Evolutionary conservation across 331 rosid genomes (phyloP).

Genomic region (Quercus phellos): DNA sequence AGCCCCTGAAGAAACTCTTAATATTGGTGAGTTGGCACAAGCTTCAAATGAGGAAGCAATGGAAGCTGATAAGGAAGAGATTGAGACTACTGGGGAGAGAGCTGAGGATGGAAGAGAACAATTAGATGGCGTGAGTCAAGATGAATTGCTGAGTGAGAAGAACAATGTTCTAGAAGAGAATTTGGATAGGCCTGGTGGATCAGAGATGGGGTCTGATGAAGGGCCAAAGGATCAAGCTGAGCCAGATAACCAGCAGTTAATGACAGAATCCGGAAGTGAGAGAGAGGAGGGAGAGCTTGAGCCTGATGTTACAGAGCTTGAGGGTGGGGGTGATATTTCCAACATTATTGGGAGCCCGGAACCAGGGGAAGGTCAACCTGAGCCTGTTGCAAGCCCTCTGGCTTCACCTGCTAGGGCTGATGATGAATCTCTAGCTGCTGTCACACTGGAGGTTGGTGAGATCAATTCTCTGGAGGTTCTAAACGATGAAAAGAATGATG

Average conservation of each 20-base stretch:
- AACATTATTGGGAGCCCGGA: constrained; percentile 42
- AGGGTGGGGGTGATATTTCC: constrained; percentile 43
- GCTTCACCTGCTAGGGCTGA: constrained; percentile 60
- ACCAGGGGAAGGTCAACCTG: constrained; percentile 54
- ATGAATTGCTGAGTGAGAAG: constrained; percentile 49
- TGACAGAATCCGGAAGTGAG: constrained; percentile 42
- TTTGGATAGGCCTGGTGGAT: constrained; percentile 46
- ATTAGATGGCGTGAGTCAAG: constrained; percentile 39
- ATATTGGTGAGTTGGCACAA: constrained; percentile 51
- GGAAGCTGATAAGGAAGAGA: constrained; percentile 64
- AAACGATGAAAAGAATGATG: constrained; percentile 66
- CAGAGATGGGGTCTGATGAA: constrained; percentile 49
- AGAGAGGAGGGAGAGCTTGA: constrained; percentile 88
- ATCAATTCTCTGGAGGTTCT: constrained; percentile 53
- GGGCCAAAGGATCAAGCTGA: constrained; percentile 53
- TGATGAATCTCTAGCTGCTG: constrained; percentile 43
- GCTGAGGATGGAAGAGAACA: constrained; percentile 54
- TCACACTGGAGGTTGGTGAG: constrained; percentile 47
- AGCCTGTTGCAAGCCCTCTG: constrained; percentile 50
- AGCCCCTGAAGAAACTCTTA: constrained; percentile 50
- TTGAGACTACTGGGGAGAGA: constrained; percentile 41
- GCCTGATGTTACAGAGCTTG: constrained; percentile 60
- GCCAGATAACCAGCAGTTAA: constrained; percentile 48
- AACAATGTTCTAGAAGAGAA: constrained; percentile 45
- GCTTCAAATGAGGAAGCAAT: constrained; percentile 54